Evolutionary conservation across 768 basidiomycete genomes (phyloP).

Genomic region (Auricularia sp.): DNA sequence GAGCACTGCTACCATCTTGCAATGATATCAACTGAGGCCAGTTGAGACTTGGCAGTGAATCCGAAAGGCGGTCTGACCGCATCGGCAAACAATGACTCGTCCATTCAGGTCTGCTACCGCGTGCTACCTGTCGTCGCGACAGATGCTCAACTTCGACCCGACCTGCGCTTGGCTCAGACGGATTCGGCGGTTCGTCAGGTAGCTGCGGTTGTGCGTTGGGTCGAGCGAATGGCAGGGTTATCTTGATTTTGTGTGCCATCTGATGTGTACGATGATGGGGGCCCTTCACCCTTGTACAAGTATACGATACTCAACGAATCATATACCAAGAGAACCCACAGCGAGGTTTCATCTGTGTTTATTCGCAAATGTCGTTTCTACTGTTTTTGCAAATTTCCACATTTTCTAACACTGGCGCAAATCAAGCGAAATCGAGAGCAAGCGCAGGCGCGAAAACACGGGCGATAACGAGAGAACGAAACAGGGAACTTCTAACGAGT

Average conservation of each 20-base stretch:
- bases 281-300: no score
- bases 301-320: no score
- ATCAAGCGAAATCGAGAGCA: background rate
- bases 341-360: background rate
- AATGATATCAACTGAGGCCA: background rate
- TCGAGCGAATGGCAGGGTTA: background rate
- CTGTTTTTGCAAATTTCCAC: slow-evolving; percentile 3
- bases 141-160: background rate
- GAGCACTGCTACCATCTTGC: background rate
- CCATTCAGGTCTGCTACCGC: background rate
- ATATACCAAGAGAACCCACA: no score
- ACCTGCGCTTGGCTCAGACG: background rate
- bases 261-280: no score
- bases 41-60: background rate
- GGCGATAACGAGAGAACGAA: background rate
- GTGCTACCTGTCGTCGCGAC: background rate
- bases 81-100: background rate
- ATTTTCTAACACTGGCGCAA: background rate
- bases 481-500: background rate
- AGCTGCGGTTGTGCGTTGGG: background rate
- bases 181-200: background rate
- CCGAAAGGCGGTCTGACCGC: background rate
- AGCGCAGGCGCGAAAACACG: background rate
- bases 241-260: background rate
- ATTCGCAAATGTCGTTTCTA: slow-evolving; percentile 2